phyloP scores from a whole-genome alignment of 2,329 filamentous ascomycete genomes.

The Neofusicoccum cordaticola region DNA sequence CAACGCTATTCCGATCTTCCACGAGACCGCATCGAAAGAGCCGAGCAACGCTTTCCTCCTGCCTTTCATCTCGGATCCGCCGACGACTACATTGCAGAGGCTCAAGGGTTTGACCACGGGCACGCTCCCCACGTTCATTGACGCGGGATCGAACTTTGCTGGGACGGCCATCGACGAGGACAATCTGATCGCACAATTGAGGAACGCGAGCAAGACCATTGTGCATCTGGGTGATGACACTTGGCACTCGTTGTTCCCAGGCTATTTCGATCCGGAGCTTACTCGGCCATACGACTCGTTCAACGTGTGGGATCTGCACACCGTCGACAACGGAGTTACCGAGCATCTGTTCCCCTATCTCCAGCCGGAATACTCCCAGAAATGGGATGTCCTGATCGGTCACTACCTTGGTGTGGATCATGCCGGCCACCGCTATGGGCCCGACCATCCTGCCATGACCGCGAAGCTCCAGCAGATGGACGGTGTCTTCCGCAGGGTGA shows the following conservation, averaged over 20 bases:
- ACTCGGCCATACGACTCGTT: constrained; percentile 93
- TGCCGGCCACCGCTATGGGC: constrained; percentile 92
- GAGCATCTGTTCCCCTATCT: constrained; percentile 87
- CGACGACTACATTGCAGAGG: constrained; percentile 87
- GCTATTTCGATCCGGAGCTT: constrained; percentile 84
- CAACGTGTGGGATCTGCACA: constrained; percentile 97
- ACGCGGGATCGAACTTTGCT: constrained; percentile 91
- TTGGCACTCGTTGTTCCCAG: constrained; percentile 90
- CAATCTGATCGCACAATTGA: constrained; percentile 65
- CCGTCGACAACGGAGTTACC: constrained; percentile 90
- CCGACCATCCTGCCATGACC: constrained; percentile 87
- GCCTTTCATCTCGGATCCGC: constrained; percentile 95
- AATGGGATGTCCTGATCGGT: constrained; percentile 94
- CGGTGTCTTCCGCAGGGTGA: constrained; percentile 68
- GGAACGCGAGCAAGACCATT: constrained; percentile 67
- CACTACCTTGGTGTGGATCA: constrained; percentile 96
- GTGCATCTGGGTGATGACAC: constrained; percentile 98
- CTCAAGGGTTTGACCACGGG: constrained; percentile 94
- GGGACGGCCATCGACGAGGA: constrained; percentile 96
- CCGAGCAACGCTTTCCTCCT: constrained; percentile 84
- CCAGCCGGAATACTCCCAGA: constrained; percentile 58
- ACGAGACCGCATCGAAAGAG: constrained; percentile 72
- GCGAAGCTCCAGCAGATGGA: constrained; percentile 93
- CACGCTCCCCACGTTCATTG: constrained; percentile 90
- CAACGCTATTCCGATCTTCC: constrained; percentile 80